phyloP scores from a whole-genome alignment of 495 filamentous ascomycete genomes.

The Aspergillus carlsbadensis region DNA sequence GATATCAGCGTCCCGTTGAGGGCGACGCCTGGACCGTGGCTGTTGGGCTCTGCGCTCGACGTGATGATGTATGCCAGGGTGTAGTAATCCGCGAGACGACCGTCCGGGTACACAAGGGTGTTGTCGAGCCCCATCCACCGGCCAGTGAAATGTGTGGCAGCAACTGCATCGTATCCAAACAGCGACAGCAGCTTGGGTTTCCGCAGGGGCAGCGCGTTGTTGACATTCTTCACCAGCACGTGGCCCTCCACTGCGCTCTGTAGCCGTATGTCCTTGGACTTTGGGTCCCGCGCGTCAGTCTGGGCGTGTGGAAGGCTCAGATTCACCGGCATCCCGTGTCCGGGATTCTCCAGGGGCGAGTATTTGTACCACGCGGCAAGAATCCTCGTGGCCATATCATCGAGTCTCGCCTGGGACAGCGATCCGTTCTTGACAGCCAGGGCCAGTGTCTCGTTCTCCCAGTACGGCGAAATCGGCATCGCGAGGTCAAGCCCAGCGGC shows the following conservation, averaged over 20 bases:
- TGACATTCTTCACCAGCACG: conserved; percentile 72
- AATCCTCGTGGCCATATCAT: conserved; percentile 65
- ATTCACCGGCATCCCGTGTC: conserved; percentile 58
- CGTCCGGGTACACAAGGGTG: conserved; percentile 4
- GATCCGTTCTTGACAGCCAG: conserved; percentile 53
- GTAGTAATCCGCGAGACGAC: not conserved
- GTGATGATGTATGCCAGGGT: not conserved
- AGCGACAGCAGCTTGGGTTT: conserved; percentile 56
- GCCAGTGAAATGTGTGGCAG: not conserved
- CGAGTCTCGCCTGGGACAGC: conserved; percentile 41
- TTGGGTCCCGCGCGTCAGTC: conserved; percentile 30
- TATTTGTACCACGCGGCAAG: conserved; percentile 89
- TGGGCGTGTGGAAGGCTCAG: conserved; percentile 54
- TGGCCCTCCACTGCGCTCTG: conserved; percentile 61
- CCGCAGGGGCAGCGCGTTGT: conserved; percentile 60
- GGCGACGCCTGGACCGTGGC: not conserved
- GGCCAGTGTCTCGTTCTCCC: conserved; percentile 42
- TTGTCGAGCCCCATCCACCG: not conserved
- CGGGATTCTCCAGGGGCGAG: conserved; percentile 49
- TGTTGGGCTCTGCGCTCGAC: not conserved
- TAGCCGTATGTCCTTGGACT: conserved; percentile 48
- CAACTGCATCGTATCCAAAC: conserved; percentile 63
- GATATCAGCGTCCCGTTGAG: conserved; percentile 57
- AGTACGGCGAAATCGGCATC: conserved; percentile 51
- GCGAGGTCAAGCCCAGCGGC: conserved; percentile 60